phyloP scores from a whole-genome alignment of 1,284 basidiomycete genomes.

The Naganishia sp. region DNA sequence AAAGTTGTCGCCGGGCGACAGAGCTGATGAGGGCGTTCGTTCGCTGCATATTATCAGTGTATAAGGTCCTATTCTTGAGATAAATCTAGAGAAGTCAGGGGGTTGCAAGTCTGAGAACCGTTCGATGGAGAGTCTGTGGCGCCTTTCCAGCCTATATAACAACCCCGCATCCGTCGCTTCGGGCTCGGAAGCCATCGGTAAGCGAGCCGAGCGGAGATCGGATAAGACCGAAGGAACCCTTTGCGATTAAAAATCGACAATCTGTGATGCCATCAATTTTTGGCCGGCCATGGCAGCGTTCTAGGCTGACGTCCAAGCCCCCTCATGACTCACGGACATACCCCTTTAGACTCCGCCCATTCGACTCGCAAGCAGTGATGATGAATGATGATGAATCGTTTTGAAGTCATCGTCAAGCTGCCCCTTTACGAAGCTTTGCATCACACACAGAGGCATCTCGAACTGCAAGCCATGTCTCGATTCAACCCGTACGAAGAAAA shows the following conservation, averaged over 20 bases:
- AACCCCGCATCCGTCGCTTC: constrained; percentile 9
- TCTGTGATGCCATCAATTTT: no score
- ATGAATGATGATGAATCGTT: constrained; percentile 30
- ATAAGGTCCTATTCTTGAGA: background rate
- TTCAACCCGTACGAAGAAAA: constrained; percentile 90
- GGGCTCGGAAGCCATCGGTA: background rate
- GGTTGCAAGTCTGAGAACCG: background rate
- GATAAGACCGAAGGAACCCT: background rate
- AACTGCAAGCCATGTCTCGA: constrained; percentile 33
- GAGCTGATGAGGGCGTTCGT: constrained; percentile 2
- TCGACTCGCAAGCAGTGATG: constrained; percentile 8
- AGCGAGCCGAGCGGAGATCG: background rate
- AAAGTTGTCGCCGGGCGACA: background rate
- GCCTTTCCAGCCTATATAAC: no score
- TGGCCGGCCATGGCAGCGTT: no score
- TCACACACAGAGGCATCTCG: background rate
- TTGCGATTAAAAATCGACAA: no score
- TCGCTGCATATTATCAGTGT: constrained; percentile 2
- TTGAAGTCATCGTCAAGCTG: background rate
- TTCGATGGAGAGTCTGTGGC: no score
- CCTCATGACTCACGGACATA: no score
- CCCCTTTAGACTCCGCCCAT: no score
- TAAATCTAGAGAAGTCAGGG: background rate
- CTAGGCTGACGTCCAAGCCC: no score
- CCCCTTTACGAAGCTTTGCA: no score